These are phyloP conservation scores for Coprinopsis marcescibilis DNA, from an alignment of 768 basidiomycete genomes.

Conservation along the genomic window DNA sequence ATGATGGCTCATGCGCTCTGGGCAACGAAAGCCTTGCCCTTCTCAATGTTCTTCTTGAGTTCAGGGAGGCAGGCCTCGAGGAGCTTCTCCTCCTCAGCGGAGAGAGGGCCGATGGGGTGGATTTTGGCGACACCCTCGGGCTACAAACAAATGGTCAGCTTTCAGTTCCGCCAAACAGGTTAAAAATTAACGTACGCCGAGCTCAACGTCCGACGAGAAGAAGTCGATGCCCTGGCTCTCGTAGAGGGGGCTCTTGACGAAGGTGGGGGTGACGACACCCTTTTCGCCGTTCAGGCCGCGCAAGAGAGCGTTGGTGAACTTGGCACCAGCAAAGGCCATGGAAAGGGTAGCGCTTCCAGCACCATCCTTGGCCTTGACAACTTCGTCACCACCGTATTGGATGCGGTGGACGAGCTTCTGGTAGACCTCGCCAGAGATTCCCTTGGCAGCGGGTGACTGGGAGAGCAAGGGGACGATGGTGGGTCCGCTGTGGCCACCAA, in stretches of 20 bases:
- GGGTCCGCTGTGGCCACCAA: slow-evolving; percentile 95
- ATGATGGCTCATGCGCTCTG: slow-evolving; percentile 13
- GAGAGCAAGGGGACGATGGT: slow-evolving; percentile 97
- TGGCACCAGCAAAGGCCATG: slow-evolving; percentile 93
- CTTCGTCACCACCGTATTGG: slow-evolving; percentile 97
- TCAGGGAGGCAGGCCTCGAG: slow-evolving; percentile 86
- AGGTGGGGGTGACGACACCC: slow-evolving; percentile 78
- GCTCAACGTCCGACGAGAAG: slow-evolving; percentile 93
- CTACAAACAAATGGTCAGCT: slow-evolving; percentile 29
- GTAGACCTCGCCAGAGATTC: slow-evolving; percentile 68
- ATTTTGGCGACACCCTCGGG: slow-evolving; percentile 90
- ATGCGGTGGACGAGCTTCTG: slow-evolving; percentile 85
- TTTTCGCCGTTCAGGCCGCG: slow-evolving; percentile 85
- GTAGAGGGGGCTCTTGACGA: slow-evolving; percentile 86
- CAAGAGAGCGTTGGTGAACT: slow-evolving; percentile 80
- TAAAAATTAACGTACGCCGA: slow-evolving; percentile 62
- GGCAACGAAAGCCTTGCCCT: slow-evolving; percentile 78
- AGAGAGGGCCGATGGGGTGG: slow-evolving; percentile 72
- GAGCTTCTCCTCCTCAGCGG: slow-evolving; percentile 79
- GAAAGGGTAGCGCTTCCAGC: slow-evolving; percentile 92
- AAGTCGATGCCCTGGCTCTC: slow-evolving; percentile 83
- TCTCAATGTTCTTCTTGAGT: slow-evolving; percentile 97
- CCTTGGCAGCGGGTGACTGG: slow-evolving; percentile 66
- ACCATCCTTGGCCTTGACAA: slow-evolving; percentile 96
- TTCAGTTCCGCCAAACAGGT: slow-evolving; percentile 8